Conservation (phyloP, 257 asterid genomes). For the Nyctanthes arbortristis region DNA sequence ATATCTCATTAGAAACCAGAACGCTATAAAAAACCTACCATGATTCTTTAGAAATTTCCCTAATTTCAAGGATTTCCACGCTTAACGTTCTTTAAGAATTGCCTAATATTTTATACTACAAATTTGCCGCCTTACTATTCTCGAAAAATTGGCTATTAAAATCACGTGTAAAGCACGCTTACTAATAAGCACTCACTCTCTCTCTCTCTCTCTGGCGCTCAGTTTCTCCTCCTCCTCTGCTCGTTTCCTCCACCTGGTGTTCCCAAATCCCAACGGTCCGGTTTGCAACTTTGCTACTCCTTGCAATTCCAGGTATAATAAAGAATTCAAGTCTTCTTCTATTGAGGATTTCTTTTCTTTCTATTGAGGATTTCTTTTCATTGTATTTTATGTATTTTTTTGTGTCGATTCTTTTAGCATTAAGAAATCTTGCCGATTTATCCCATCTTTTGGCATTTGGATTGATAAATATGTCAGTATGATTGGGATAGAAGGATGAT, state of each 20-base stretch:
- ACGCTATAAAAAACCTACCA: no score
- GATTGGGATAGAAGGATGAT: not conserved
- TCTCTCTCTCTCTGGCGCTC: not conserved
- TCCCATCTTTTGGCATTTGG: not conserved
- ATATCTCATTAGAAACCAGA: no score
- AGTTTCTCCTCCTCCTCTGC: not conserved
- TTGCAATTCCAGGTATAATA: conserved; percentile 19
- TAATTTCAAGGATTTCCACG: no score
- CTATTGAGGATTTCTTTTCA: not conserved
- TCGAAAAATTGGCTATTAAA: no score
- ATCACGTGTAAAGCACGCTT: conserved; percentile 27
- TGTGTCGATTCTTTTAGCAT: not conserved
- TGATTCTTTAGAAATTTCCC: no score
- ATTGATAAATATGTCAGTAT: not conserved
- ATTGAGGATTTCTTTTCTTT: not conserved
- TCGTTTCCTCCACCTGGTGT: conserved; percentile 4
- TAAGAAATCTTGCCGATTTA: not conserved
- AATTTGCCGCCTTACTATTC: no score
- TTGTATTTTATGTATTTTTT: not conserved
- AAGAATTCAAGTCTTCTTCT: not conserved
- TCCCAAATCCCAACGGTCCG: not conserved
- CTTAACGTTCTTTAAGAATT: no score
- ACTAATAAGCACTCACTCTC: not conserved
- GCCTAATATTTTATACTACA: no score
- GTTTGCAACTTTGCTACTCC: conserved; percentile 17